Base-by-base conservation (phyloP, 371 early-diverging fungal species). In the Zychaea mexicana region DNA sequence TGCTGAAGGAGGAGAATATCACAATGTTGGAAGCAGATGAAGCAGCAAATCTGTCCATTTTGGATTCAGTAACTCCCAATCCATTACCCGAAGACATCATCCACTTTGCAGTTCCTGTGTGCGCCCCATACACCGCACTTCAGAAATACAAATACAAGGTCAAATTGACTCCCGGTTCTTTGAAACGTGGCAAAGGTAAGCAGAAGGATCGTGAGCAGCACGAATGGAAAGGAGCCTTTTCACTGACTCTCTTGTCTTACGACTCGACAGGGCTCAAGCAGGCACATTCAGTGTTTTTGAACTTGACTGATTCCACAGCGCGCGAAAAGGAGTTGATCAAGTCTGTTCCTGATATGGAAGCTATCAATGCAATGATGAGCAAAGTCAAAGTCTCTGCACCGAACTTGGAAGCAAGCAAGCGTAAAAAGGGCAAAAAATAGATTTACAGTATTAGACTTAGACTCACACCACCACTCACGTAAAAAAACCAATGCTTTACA, bases 71-170 rank as follows among this genome's bases (percentile, higher is more conserved):
- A 49, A 96, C 93, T 3, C 87, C 92, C 3, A 78, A 83, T 33
- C 97, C 95, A 5, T 65, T 86, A 46, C 80, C 87, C 0, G 88
- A 88, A n/a, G 98, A 98, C 76, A 88, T 86, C 36, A 65, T 97
- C 17, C 84, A 88, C 57, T 92, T 88, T 77, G 95, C 96, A n/a
- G 82, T 99, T 21, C 96, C 99, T 1, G 93, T 99, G 2, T 94
- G 96, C 70, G 99, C 98, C 3, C 99, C 99, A 0, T 99, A 96
- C 76, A 69, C 77, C 4, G 84, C 94, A 1, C 76, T 99, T 17
- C 88, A 90, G 26, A 88, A 90, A 59, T 97, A 91, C 87, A 97
- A 96, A 77, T 99, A 94, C 80, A 95, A 93, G 76, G 93, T 96
- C 27, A 98, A 98, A 75, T 77, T 99, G 46, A 82, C 90, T 0